Percentiles rank a stretch among this genome's conserved stretches.
Conservation (phyloP, 768 basidiomycete genomes). For the Tulasnella calospora region DNA sequence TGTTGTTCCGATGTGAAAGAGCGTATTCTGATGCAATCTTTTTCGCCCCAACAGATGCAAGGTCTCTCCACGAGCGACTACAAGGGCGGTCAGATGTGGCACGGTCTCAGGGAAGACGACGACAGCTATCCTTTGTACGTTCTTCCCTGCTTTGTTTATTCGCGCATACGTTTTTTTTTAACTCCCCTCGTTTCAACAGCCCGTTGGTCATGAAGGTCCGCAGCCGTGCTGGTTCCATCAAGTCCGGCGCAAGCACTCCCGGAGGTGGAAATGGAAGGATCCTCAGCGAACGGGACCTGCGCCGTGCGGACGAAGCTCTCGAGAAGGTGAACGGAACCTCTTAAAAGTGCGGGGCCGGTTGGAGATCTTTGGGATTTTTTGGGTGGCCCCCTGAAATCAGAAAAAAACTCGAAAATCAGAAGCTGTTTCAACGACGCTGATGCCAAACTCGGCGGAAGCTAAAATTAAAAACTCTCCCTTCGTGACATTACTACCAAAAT, state of each 20-base stretch:
- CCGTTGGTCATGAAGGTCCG: constrained; percentile 87
- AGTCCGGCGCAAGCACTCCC: constrained; percentile 73
- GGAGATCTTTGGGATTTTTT: no score
- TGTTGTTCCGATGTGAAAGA: not conserved
- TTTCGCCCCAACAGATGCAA: constrained; percentile 63
- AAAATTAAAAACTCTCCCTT: no score
- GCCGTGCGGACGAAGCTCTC: constrained; percentile 82
- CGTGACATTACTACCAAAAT: no score
- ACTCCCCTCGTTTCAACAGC: constrained; percentile 41
- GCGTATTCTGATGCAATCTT: constrained; percentile 18
- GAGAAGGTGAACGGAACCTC: constrained; percentile 29
- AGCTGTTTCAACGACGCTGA: no score
- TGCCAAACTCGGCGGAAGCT: no score
- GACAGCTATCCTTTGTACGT: constrained; percentile 86
- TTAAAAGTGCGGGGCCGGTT: not conserved
- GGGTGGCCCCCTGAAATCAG: no score
- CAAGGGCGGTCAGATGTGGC: constrained; percentile 58
- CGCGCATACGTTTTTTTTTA: no score
- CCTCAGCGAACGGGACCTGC: constrained; percentile 81
- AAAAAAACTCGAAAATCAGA: no score
- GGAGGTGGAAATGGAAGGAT: constrained; percentile 76
- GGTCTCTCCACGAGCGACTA: constrained; percentile 81
- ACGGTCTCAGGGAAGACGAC: constrained; percentile 61
- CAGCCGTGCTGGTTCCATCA: constrained; percentile 71
- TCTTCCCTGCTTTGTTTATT: not conserved